Base-by-base conservation (phyloP, 768 basidiomycete genomes). In the Saitozyma podzolica region DNA sequence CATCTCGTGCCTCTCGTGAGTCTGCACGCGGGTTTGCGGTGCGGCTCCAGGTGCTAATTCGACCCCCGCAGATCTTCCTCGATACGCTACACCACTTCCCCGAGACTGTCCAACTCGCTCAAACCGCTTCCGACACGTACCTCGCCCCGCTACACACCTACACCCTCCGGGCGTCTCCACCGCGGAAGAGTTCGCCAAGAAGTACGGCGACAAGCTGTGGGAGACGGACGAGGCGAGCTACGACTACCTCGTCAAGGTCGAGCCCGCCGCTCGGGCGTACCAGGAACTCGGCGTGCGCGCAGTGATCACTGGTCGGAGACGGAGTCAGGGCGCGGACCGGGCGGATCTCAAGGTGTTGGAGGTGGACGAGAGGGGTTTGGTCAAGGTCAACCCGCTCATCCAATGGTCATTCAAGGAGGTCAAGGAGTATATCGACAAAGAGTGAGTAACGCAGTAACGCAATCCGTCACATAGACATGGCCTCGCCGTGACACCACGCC, bases 1-100 rank as follows among this genome's bases (percentile, higher is more conserved):
- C 82, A 83, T 65, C 70, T 80, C 17, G 80, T 83, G 8, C 92
- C 93, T 0, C 84, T 97, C 17, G 78, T 79, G 39, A 40, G 70
- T 67, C 47, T 20, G 41, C 56, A 16, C 16, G 14, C 17, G 41
- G 8, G 45, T 41, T 9, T 40, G 40, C n/a, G 14, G 19, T 41
- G 54, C n/a, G 39, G 40, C 29, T 29, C 9, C n/a, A 42, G 9
- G 54, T 13, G n/a, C 19, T 29, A 43, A 56, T 40, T 29, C 29
- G 29, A 29, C 29, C 29, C 5, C 11, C 11, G 45, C 45, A 79
- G 78, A 92, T 98, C 82, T 98, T 99, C 82, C 81, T 97, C 76
- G 94, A 99, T 82, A 98, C 96, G 0, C 83, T 98, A 13, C 92
- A 97, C 77, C 96, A 98, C 82, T 99, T 99, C 80, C 82, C 83